Evolutionary conservation across 2,329 filamentous ascomycete genomes (phyloP), one percentile per base, ranked within the genome.

Genomic region (Clonostachys solani): DNA sequence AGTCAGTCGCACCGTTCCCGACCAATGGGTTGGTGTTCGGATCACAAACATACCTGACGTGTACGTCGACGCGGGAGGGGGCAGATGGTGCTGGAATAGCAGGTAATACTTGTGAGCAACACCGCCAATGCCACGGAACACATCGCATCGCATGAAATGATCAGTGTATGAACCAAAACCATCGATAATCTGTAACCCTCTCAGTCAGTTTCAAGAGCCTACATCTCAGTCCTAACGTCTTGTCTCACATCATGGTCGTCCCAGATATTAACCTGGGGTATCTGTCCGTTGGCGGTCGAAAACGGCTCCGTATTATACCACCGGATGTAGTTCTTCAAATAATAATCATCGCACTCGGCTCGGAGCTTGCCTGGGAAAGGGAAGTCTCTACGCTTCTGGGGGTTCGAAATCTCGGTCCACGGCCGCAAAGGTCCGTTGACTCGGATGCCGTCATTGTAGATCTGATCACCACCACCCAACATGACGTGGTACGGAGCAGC

Each of bases 41-140:
- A 36, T 17, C 43, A 33, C 10, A 36, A 18, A 18, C 50, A 51
- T 53, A 75, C 87, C 87, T 2, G 89, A 89, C 4, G 90, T 96
- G 63, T 86, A 96, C 1, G 92, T 96, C 33, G 88, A 92, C 52
- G 79, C 74, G 0, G 92, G 91, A 2, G 92, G 92, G 12, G 92
- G 81, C 44, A 95, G 72, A 59, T 96, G 92, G 57, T 99, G 94
- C 69, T 99, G 94, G 68, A 99, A 99, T 10, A 99, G 80, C 79
- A 97, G 81, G 64, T 99, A 99, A 68, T 97, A 97, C 67, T 99
- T 99, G 75, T 94, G 95, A 2, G 94, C 94, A 47, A 92, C 84
- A 33, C 89, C 90, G 6, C 94, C 94, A 48, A 99, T 82, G 17
- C 94, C 94, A 41, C 87, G 86, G 66, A 99, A 97, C 6, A 99